These are phyloP conservation scores for Trichoderma brevicompactum DNA, from an alignment of 2,329 filamentous ascomycete species.

Conservation along the genomic window DNA sequence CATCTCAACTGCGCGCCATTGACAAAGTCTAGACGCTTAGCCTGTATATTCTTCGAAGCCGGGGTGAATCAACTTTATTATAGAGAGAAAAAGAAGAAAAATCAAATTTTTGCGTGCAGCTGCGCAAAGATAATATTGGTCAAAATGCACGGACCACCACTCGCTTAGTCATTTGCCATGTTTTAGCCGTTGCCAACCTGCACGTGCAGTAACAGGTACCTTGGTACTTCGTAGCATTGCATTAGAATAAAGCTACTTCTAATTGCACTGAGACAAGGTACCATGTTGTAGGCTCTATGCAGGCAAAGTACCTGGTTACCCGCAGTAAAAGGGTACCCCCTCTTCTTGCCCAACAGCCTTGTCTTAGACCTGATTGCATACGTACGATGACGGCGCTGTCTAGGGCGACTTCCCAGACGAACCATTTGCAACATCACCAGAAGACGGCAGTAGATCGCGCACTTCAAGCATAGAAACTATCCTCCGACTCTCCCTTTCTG, in stretches of 20 bases:
- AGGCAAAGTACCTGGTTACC: background rate
- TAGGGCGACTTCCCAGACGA: background rate
- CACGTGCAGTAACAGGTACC: background rate
- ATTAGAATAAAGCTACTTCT: background rate
- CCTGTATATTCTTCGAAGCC: conserved; percentile 57
- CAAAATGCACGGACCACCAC: conserved; percentile 38
- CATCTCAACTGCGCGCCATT: conserved; percentile 60
- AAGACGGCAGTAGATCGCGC: background rate
- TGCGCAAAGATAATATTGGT: conserved; percentile 15
- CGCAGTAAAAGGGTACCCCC: background rate
- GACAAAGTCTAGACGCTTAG: conserved; percentile 51
- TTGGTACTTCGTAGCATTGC: background rate
- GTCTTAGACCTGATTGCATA: conserved; percentile 6
- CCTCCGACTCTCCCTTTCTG: background rate
- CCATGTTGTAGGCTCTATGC: background rate
- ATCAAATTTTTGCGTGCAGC: conserved; percentile 29
- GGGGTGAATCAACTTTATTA: conserved; percentile 62
- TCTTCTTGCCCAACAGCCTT: conserved; percentile 10
- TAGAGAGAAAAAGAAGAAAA: conserved; percentile 47
- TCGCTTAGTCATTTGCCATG: background rate
- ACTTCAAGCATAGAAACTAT: background rate
- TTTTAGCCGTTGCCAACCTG: conserved; percentile 4
- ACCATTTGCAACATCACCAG: conserved; percentile 15
- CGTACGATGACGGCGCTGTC: conserved; percentile 25
- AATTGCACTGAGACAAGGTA: background rate